phyloP scores from a whole-genome alignment of 1,139 yeast genomes.

The Suhomyces atakaporum region DNA sequence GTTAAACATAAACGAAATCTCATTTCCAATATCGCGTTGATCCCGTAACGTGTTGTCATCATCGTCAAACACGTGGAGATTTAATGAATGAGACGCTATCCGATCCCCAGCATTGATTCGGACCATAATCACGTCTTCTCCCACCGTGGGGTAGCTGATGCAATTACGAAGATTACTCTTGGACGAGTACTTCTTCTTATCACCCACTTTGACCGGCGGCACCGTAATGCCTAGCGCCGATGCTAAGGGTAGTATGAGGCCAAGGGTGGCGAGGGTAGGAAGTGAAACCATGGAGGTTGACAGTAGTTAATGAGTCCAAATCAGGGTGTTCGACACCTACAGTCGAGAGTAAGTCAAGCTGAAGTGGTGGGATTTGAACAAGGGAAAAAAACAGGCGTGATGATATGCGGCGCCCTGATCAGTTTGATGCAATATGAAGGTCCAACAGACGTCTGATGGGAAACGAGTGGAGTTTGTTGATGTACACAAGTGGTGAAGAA shows the following conservation, averaged over 20 bases:
- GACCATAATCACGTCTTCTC: slow-evolving; percentile 41
- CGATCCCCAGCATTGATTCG: slow-evolving; percentile 33
- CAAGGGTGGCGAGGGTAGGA: slow-evolving; percentile 4
- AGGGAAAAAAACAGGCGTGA: too few species aligned
- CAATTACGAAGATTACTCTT: slow-evolving; percentile 35
- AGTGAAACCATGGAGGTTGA: slow-evolving; percentile 8
- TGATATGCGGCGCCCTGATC: too few species aligned
- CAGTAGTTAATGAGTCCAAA: background rate
- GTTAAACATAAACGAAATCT: slow-evolving; percentile 37
- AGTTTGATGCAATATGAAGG: background rate
- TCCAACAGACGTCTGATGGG: too few species aligned
- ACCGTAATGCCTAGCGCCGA: slow-evolving; percentile 25
- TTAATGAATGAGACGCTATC: slow-evolving; percentile 36
- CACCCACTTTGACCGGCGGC: slow-evolving; percentile 27
- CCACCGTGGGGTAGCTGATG: slow-evolving; percentile 39
- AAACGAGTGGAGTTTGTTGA: too few species aligned
- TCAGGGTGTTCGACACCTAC: too few species aligned
- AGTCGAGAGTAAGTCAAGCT: too few species aligned
- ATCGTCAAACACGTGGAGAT: slow-evolving; percentile 41
- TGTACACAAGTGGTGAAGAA: too few species aligned
- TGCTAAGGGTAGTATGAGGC: slow-evolving; percentile 9
- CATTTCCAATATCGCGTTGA: slow-evolving; percentile 32
- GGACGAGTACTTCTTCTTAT: slow-evolving; percentile 28
- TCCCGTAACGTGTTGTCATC: slow-evolving; percentile 37
- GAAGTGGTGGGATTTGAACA: background rate